These are phyloP conservation scores for Penicillium salamii DNA, from an alignment of 495 filamentous ascomycete genomes.

Conservation along the genomic window DNA sequence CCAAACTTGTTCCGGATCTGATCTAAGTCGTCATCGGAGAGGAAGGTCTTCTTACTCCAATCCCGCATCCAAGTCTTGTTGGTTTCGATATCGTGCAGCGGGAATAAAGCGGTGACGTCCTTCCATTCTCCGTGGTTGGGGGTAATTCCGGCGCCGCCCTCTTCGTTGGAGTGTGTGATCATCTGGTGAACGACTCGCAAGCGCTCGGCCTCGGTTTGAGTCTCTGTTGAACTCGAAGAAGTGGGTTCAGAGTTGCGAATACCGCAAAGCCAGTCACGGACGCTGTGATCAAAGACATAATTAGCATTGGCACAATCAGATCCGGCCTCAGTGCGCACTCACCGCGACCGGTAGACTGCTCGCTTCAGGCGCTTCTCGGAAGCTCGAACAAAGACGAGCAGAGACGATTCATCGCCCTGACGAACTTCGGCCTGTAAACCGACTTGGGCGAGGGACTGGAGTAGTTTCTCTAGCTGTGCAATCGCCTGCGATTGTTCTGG, in stretches of 20 bases:
- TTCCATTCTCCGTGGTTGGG: conserved; percentile 82
- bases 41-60: conserved; percentile 79
- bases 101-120: conserved; percentile 78
- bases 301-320: conserved; percentile 2
- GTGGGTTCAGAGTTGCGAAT: conserved; percentile 77
- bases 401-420: conserved; percentile 69
- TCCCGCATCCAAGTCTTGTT: conserved; percentile 89
- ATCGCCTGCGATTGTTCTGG: conserved; percentile 66
- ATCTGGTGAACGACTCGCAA: conserved; percentile 80
- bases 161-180: conserved; percentile 74
- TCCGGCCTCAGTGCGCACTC: conserved; percentile 12
- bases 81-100: conserved; percentile 82
- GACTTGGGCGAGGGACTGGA: conserved; percentile 64
- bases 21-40: conserved; percentile 73
- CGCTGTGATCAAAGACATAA: conserved; percentile 43
- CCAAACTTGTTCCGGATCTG: conserved; percentile 86
- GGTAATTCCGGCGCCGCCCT: conserved; percentile 89
- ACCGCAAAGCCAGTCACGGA: conserved; percentile 95
- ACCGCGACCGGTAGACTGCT: conserved; percentile 69
- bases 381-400: conserved; percentile 82
- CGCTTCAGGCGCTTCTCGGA: conserved; percentile 36
- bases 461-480: conserved; percentile 69
- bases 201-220: conserved; percentile 83
- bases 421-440: conserved; percentile 85
- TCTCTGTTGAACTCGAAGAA: conserved; percentile 59